These are phyloP conservation scores for Russula vinacea DNA, from an alignment of 768 basidiomycete species.

Conservation along the genomic window DNA sequence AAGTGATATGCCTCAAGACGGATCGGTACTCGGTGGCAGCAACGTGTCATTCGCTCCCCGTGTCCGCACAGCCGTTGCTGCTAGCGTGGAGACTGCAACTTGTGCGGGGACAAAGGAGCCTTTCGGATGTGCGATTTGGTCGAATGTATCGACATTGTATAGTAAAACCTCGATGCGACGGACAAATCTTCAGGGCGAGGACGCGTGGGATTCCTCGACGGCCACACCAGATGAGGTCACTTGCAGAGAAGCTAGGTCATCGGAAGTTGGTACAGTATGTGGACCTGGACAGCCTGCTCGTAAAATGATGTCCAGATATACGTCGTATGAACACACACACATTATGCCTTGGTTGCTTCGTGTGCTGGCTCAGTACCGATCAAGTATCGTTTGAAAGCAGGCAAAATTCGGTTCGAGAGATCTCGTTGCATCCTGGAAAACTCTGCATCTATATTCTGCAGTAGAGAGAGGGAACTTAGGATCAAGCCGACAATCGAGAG, in stretches of 20 bases:
- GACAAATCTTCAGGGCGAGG: conserved; percentile 22
- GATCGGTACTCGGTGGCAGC: conserved; percentile 33
- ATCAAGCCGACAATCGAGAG: neutral
- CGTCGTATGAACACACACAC: neutral
- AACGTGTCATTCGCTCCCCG: conserved; percentile 5
- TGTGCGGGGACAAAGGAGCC: conserved; percentile 72
- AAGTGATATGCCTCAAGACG: conserved; percentile 67
- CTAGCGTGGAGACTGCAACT: conserved; percentile 75
- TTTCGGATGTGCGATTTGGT: conserved; percentile 55
- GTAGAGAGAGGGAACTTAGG: neutral
- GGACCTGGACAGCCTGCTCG: conserved; percentile 86
- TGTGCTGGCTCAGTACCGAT: conserved; percentile 83
- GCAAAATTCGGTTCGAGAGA: conserved; percentile 75
- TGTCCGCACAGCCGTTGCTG: conserved; percentile 35
- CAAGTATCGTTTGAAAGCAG: conserved; percentile 86
- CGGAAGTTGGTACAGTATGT: conserved; percentile 72
- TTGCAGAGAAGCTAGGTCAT: conserved; percentile 47
- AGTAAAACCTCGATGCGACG: conserved; percentile 27
- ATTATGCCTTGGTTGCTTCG: conserved; percentile 78
- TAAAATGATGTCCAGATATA: conserved; percentile 94
- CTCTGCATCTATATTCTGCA: conserved; percentile 86
- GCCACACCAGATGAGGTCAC: conserved; percentile 31
- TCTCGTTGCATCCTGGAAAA: conserved; percentile 87
- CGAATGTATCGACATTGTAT: conserved; percentile 31
- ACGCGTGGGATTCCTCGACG: neutral